Percentiles rank a stretch among this genome's conserved stretches.
Evolutionary conservation across 148 eudicot species (phyloP).

Genomic region (Cornus kousa): DNA sequence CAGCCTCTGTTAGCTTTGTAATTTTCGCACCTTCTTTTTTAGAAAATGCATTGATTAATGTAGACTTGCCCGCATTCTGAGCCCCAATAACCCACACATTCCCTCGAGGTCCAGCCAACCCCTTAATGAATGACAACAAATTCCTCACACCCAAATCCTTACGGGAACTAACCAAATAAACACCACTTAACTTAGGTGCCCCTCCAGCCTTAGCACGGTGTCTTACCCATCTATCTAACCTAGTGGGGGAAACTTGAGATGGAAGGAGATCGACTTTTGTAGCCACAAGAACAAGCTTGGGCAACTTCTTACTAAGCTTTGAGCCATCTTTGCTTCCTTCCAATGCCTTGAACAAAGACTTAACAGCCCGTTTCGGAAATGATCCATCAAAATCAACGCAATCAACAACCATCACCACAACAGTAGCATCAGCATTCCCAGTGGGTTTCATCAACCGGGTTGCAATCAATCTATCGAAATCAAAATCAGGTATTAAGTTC

Average conservation of each 20-base stretch:
- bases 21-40: conserved; percentile 84
- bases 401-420: conserved; percentile 95
- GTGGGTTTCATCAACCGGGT: conserved; percentile 83
- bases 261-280: conserved; percentile 95
- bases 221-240: conserved; percentile 93
- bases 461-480: conserved; percentile 79
- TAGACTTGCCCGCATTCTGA: conserved; percentile 96
- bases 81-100: conserved; percentile 98
- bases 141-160: conserved; percentile 95
- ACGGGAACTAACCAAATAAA: conserved; percentile 76
- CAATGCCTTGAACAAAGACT: conserved; percentile 80
- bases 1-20: conserved; percentile 87
- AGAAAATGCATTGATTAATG: conserved; percentile 78
- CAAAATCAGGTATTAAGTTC: conserved; percentile 95
- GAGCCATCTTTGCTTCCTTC: conserved; percentile 49
- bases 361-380: conserved; percentile 83
- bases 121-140: conserved; percentile 66
- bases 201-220: conserved; percentile 84
- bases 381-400: conserved; percentile 98
- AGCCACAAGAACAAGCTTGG: conserved; percentile 84
- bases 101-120: conserved; percentile 90
- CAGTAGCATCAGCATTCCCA: conserved; percentile 68
- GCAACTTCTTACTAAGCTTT: conserved; percentile 64
- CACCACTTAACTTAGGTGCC: conserved; percentile 86
- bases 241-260: conserved; percentile 82